Evolutionary conservation across 2,329 filamentous ascomycete species (phyloP).

Genomic region (Cladosporium sp.): DNA sequence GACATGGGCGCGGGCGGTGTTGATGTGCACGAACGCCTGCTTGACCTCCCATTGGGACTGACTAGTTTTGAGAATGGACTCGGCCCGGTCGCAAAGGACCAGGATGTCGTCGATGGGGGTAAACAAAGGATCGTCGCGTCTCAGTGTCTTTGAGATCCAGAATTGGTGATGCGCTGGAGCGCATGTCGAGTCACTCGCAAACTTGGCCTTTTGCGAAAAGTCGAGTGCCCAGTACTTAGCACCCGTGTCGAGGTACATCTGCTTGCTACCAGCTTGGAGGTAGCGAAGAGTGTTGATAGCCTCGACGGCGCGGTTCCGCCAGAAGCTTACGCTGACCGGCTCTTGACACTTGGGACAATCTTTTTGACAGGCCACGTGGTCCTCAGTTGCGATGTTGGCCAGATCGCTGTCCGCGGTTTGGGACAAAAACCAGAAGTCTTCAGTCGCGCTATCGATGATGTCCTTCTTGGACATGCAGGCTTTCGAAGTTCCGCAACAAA

Average conservation of each 20-base stretch:
- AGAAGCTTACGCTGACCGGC: neutral
- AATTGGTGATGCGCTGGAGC: conserved; percentile 10
- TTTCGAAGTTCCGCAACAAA: neutral
- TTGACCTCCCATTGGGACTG: neutral
- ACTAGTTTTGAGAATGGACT: neutral
- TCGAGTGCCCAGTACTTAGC: conserved; percentile 2
- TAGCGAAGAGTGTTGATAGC: neutral
- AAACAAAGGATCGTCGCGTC: neutral
- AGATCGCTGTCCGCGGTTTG: neutral
- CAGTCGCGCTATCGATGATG: neutral
- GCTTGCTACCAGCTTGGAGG: neutral
- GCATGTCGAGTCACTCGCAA: neutral
- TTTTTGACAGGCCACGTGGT: neutral
- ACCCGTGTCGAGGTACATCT: conserved; percentile 6
- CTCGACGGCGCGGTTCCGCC: neutral
- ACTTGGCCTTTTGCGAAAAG: conserved; percentile 5
- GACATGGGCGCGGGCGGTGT: conserved; percentile 5
- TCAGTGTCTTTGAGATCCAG: conserved; percentile 2
- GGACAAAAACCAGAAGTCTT: neutral
- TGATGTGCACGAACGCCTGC: conserved; percentile 6
- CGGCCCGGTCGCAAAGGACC: neutral
- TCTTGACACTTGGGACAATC: conserved; percentile 11
- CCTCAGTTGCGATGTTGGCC: neutral
- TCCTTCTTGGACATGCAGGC: neutral
- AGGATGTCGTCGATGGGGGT: neutral